Base-by-base conservation (phyloP, 2,329 filamentous ascomycete species). In the Tolypocladium tropicale region DNA sequence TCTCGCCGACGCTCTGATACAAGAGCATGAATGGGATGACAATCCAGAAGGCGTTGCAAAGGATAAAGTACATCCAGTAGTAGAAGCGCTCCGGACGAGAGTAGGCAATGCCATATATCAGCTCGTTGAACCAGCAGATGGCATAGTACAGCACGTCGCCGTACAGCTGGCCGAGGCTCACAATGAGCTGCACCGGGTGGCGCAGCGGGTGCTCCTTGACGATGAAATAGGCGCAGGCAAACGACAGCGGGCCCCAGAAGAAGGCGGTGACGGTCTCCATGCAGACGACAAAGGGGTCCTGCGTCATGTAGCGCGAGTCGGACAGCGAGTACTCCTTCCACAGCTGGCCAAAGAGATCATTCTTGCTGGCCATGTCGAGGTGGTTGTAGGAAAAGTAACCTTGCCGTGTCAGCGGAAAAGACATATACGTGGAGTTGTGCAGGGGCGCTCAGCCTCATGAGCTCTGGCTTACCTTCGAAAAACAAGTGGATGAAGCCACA, bases 241-340 rank as follows among this genome's bases (percentile, higher is more conserved):
- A 77, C 41, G 76, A 81, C 46, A 81, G 65, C 1, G 79, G 79
- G 1, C 79, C 79, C 78, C 79, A 82, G 62, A 70, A 68, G 43
- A 76, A 64, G 36, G 79, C 78, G 7, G 79, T 82, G 56, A 81
- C 65, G 55, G 75, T 70, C 65, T 82, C 79, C 78, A 82, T 81
- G 61, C 73, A 75, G n/a, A 80, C 70, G n/a, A 79, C 68, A 60
- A 82, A 81, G 23, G 76, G 64, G 62, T 82, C 77, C 16, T 70
- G 72, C 1, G 74, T 78, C 49, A 82, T 69, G 64, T 82, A 82
- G 59, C 80, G 76, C 3, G 78, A 81, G 65, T 82, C 80, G 10
- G 77, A 79, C 37, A 81, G 72, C 3, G 80, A 74, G 67, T 82
- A 82, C 61, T 82, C 79, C 63, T 81, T 82, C 79, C 80, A 82